Conservation (phyloP, 2,329 filamentous ascomycete species). For the Hymenoscyphus fructigenus region DNA sequence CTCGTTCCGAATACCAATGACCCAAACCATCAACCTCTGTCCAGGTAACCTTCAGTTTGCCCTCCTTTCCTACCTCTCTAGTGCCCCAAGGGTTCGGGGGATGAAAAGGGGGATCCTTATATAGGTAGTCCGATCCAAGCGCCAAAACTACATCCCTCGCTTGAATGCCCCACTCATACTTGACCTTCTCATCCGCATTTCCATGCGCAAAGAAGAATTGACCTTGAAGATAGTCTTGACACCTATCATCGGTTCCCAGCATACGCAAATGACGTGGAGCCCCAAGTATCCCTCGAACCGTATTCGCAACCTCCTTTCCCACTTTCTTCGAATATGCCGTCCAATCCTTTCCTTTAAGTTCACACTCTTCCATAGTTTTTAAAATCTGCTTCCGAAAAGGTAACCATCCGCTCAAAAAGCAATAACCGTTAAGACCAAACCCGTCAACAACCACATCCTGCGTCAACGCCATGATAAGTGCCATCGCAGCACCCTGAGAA, state of each 20-base stretch:
- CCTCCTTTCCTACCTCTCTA: conserved; percentile 9
- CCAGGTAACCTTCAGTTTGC: neutral
- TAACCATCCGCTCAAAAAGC: conserved; percentile 31
- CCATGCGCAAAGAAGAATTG: conserved; percentile 24
- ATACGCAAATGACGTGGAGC: neutral
- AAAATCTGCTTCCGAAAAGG: conserved; percentile 25
- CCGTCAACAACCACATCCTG: neutral
- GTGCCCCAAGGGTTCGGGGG: no score
- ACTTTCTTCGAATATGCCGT: neutral
- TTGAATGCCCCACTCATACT: conserved; percentile 24
- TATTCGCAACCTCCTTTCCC: neutral
- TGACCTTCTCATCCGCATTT: conserved; percentile 26
- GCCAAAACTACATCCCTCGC: conserved; percentile 16
- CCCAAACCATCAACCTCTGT: conserved; percentile 6
- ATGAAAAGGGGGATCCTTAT: neutral
- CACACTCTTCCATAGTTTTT: neutral
- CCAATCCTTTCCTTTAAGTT: neutral
- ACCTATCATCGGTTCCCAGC: neutral
- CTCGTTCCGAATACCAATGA: conserved; percentile 22
- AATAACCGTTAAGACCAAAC: conserved; percentile 17
- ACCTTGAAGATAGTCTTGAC: neutral
- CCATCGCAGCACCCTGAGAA: conserved; percentile 30
- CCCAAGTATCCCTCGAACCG: conserved; percentile 1
- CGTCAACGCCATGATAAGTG: conserved; percentile 21
- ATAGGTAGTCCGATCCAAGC: conserved; percentile 1